Evolutionary conservation across 306 rosid genomes (phyloP).

Genomic region (Crotalaria pallida): DNA sequence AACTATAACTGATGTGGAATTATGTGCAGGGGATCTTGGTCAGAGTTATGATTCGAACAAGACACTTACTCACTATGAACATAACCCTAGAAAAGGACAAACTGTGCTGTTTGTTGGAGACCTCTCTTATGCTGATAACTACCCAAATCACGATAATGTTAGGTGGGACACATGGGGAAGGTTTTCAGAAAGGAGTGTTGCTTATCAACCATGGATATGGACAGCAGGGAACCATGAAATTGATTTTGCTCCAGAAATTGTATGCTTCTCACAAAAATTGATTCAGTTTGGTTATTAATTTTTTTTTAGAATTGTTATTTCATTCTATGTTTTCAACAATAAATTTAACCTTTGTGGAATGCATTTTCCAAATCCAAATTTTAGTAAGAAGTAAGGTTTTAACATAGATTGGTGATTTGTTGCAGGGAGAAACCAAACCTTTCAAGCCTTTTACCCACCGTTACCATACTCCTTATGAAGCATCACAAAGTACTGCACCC

Average conservation of each 20-base stretch:
- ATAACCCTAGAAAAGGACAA: slow-evolving; percentile 56
- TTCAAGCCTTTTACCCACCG: slow-evolving; percentile 61
- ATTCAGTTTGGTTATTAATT: not conserved
- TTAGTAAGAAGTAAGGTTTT: not conserved
- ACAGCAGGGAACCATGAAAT: slow-evolving; percentile 89
- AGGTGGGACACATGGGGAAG: slow-evolving; percentile 97
- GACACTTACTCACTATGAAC: slow-evolving; percentile 73
- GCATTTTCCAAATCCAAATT: not conserved
- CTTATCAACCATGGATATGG: slow-evolving; percentile 99
- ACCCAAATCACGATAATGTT: slow-evolving; percentile 60
- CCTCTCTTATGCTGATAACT: slow-evolving; percentile 77
- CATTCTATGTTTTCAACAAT: too few relatives aligned
- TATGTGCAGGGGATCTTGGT: slow-evolving; percentile 76
- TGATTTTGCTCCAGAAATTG: slow-evolving; percentile 72
- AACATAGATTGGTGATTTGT: not conserved
- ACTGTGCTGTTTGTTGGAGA: slow-evolving; percentile 74
- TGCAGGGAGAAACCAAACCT: slow-evolving; percentile 63
- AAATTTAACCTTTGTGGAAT: not conserved
- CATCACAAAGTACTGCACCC: slow-evolving; percentile 54
- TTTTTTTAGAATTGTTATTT: not conserved
- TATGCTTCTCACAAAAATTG: slow-evolving; percentile 24
- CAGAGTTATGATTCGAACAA: slow-evolving; percentile 77
- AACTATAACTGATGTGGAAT: not conserved
- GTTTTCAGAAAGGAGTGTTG: slow-evolving; percentile 68
- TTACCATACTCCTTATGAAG: slow-evolving; percentile 53